Base-by-base conservation (phyloP, 768 basidiomycete species). In the Podaxis pistillaris region DNA sequence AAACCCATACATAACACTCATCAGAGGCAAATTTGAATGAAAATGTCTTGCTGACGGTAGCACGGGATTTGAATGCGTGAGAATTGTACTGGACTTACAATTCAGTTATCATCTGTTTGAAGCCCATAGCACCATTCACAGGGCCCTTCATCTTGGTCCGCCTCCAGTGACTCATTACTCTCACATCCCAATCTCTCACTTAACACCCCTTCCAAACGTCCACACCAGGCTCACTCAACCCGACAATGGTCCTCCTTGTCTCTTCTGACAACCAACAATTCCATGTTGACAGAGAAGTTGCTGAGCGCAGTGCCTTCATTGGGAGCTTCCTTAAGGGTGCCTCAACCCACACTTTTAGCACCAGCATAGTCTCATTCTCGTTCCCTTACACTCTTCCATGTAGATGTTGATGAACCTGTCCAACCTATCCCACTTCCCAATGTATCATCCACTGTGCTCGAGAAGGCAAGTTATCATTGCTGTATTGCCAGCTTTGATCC, bases 241-340 rank as follows among this genome's bases (percentile, higher is more conserved):
- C 41, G 30, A 36, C 78, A 72, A 93, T 93, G 89, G 90, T 94
- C 72, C 85, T 88, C 70, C 90, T 96, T 78, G 86, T 89, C 73
- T 95, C 94, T 41, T 98, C 96, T 51, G 97, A 99, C 76, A 94
- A 93, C 68, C 97, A 98, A 77, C 86, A 90, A 66, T 99, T 96
- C 79, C 83, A 84, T 57, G 91, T 95, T 66, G 95, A 98, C 73
- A 93, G 89, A 76, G 92, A 95, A 60, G 93, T 99, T 60, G 94
- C 94, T 60, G 93, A 96, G 79, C 92, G 97, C 75, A 90, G 88
- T 65, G 94, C 96, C 9, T 86, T 99, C 69, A 97, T 99, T 78
- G 96, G 96, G 84, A 96, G 97, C 83, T 98, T 99, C 97, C 90
- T 98, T 57, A 96, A 98, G 79, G 97, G 97, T 73, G 24, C 15